Evolutionary conservation across 2,329 filamentous ascomycete genomes (phyloP), one percentile per base, ranked within the genome.

Genomic region (Ceratocystiopsis minuta): DNA sequence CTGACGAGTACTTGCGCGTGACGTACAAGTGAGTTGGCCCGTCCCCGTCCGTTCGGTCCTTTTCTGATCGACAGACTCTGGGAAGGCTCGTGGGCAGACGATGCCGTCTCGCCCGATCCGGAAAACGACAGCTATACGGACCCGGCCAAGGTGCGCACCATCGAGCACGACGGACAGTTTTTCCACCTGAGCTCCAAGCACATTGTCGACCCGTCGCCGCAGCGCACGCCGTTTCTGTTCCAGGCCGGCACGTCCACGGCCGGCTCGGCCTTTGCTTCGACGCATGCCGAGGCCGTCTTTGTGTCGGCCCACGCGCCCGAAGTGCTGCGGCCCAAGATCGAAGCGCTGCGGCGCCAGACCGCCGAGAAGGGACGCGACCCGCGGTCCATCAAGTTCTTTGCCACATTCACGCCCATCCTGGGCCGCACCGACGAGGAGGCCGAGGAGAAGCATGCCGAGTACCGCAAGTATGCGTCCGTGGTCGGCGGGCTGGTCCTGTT

Each of bases 141-240:
- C 32, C 45, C 45, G 7, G 31, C 37, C 28, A 37, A 36, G 36
- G 41, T 47, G 12, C 43, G 40, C n/a, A 41, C 38, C 9, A 41
- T 47, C 34, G 17, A 39, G 14, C 43, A 45, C 36, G 4, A 38
- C 3, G 45, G 45, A 13, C 40, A 41, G 36, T 47, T 43, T 34
- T 36, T 38, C 20, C 28, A 36, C 13, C n/a, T 24, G 12, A 16
- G 38, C 7, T 38, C 35, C 32, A 20, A 36, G 15, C 34, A 38
- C 31, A 34, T 36, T 13, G 38, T 43, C 31, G 38, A 45, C 41
- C 44, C 44, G 32, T 36, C 31, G 20, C 44, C 41, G 20, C 44
- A 45, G 41, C 34, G 69, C 13, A 49, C 48, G 11, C 49, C 48
- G 11, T 37, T 51, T 3, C 43, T 51, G 39, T 49, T 51, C 33